A percentile compares a stretch with the other conserved stretches of the same genome.
phyloP scores from a whole-genome alignment of 2,329 filamentous ascomycete species.

The Aureobasidium sp. region DNA sequence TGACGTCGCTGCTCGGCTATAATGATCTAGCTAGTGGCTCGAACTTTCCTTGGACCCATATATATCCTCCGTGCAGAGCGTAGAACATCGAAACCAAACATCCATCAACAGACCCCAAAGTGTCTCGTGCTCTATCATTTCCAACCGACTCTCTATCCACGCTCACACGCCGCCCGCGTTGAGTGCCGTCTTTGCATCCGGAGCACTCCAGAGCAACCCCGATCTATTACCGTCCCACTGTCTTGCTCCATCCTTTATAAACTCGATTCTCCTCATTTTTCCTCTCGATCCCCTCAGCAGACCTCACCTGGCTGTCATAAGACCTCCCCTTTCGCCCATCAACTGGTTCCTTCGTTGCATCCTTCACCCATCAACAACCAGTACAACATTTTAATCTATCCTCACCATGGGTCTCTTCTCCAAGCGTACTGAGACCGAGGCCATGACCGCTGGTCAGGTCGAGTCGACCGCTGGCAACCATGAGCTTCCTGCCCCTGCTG shows the following conservation, averaged over 20 bases:
- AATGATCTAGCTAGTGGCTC: neutral
- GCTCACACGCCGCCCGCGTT: neutral
- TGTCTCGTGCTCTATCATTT: slow-evolving; percentile 13
- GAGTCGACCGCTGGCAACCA: slow-evolving; percentile 20
- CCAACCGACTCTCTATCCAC: slow-evolving; percentile 3
- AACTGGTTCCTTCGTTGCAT: slow-evolving; percentile 2
- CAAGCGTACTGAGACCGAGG: slow-evolving; percentile 25
- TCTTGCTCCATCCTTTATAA: slow-evolving; percentile 3
- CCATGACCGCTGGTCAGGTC: slow-evolving; percentile 22
- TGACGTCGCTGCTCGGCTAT: slow-evolving; percentile 11
- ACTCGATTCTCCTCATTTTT: slow-evolving; percentile 2
- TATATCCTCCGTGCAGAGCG: slow-evolving; percentile 8
- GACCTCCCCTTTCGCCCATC: neutral
- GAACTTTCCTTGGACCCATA: slow-evolving; percentile 10
- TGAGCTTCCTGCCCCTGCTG: slow-evolving; percentile 14
- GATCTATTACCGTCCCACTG: slow-evolving; percentile 11
- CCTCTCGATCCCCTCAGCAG: neutral
- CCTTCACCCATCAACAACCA: neutral
- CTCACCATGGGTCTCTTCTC: slow-evolving; percentile 24
- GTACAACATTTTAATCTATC: neutral
- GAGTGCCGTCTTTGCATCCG: slow-evolving; percentile 8
- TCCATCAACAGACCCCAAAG: slow-evolving; percentile 9
- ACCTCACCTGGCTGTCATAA: slow-evolving; percentile 10
- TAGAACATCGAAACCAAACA: slow-evolving; percentile 10
- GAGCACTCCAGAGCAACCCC: slow-evolving; percentile 12